These are phyloP conservation scores for Ophiocordyceps robertsii DNA, from an alignment of 2,329 filamentous ascomycete genomes.

Conservation along the genomic window DNA sequence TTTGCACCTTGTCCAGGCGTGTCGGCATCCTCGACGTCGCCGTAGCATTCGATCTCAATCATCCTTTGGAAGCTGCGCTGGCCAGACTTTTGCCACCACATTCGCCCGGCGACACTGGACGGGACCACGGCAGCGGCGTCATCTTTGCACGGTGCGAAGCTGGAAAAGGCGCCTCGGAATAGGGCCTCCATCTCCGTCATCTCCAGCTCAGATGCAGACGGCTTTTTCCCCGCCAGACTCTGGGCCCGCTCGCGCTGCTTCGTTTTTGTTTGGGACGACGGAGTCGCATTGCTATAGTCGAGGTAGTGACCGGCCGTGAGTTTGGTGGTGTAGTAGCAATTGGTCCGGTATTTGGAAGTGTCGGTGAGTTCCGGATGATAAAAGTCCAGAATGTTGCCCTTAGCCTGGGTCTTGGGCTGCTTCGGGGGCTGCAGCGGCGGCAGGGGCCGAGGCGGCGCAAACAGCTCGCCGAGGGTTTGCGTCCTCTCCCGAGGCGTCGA, in stretches of 20 bases:
- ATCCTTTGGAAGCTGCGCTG: slow-evolving; percentile 51
- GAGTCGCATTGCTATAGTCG: slow-evolving; percentile 51
- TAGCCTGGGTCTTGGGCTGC: slow-evolving; percentile 55
- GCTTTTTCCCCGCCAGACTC: slow-evolving; percentile 49
- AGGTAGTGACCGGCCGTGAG: slow-evolving; percentile 58
- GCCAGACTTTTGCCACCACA: slow-evolving; percentile 68
- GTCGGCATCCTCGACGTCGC: slow-evolving; percentile 23
- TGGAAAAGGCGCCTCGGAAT: slow-evolving; percentile 66
- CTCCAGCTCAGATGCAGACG: slow-evolving; percentile 40
- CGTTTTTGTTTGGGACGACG: slow-evolving; percentile 38
- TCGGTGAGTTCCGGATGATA: slow-evolving; percentile 41
- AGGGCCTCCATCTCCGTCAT: slow-evolving; percentile 58
- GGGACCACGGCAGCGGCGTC: slow-evolving; percentile 59
- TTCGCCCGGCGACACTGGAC: slow-evolving; percentile 49
- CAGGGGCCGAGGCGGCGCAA: slow-evolving; percentile 53
- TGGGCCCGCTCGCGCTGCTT: slow-evolving; percentile 62
- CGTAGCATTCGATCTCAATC: slow-evolving; percentile 38
- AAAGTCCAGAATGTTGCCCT: slow-evolving; percentile 40
- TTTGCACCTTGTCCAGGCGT: slow-evolving; percentile 19
- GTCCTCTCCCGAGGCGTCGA: slow-evolving; percentile 30
- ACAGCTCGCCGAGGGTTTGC: slow-evolving; percentile 59
- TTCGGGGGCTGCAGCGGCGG: slow-evolving; percentile 59
- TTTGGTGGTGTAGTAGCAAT: slow-evolving; percentile 52
- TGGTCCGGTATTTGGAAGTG: slow-evolving; percentile 38
- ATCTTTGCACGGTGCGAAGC: slow-evolving; percentile 65